Percentiles rank a stretch among this genome's conserved stretches.
Conservation (phyloP, 495 filamentous ascomycete genomes). For the Daldinia caldariorum region DNA sequence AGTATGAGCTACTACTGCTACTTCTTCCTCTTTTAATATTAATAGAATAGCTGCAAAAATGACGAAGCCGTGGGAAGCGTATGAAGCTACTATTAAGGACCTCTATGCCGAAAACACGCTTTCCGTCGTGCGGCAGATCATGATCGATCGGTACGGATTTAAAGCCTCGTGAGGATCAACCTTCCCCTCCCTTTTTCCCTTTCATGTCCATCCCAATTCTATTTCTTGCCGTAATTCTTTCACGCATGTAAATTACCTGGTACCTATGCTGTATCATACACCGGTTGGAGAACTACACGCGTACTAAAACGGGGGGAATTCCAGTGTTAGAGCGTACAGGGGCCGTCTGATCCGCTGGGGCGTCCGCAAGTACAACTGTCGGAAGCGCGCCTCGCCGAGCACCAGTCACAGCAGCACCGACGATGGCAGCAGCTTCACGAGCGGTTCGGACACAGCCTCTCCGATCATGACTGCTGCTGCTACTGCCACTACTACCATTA, state of each 20-base stretch:
- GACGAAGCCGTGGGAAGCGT: slow-evolving; percentile 57
- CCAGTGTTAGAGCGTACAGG: slow-evolving; percentile 49
- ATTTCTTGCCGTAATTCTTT: neutral
- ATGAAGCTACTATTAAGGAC: slow-evolving; percentile 50
- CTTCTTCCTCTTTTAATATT: neutral
- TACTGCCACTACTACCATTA: neutral
- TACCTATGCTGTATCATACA: too few relatives aligned
- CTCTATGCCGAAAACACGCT: slow-evolving; percentile 58
- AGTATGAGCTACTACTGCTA: neutral
- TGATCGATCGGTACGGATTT: slow-evolving; percentile 56
- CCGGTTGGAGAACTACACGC: neutral
- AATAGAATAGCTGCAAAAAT: slow-evolving; percentile 39
- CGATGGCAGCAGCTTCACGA: slow-evolving; percentile 12
- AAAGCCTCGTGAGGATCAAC: slow-evolving; percentile 55
- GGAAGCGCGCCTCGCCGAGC: slow-evolving; percentile 39
- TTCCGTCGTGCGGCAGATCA: slow-evolving; percentile 52
- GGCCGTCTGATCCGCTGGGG: slow-evolving; percentile 58
- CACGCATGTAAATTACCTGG: too few relatives aligned
- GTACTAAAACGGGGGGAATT: neutral
- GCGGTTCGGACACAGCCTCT: slow-evolving; percentile 19
- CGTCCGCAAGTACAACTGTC: slow-evolving; percentile 57
- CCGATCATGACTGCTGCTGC: slow-evolving; percentile 11
- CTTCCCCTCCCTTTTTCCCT: neutral
- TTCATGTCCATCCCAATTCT: neutral
- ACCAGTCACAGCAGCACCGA: slow-evolving; percentile 15